phyloP scores from a whole-genome alignment of 805 yeast species.

The Cyberlindnera maclurae region DNA sequence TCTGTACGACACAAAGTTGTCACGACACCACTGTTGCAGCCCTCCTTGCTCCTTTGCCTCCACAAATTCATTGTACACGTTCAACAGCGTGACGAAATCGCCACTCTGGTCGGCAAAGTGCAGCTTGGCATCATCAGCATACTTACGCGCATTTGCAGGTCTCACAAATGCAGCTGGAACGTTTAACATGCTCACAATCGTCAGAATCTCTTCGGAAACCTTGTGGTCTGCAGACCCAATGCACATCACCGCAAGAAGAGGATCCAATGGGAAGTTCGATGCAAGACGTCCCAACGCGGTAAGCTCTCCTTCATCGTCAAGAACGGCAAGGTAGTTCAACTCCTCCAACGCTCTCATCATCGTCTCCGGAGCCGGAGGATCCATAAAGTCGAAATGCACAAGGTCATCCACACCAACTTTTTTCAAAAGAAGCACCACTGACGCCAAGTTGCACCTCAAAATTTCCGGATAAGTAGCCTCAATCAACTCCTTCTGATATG shows the following conservation, averaged over 20 bases:
- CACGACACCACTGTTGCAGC: constrained; percentile 81
- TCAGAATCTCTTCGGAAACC: constrained; percentile 83
- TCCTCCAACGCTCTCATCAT: constrained; percentile 99
- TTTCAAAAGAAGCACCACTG: constrained; percentile 87
- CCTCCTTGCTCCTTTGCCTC: constrained; percentile 69
- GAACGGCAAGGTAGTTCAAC: constrained; percentile 80
- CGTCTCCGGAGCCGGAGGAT: constrained; percentile 99
- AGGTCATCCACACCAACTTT: constrained; percentile 92
- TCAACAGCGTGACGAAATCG: constrained; percentile 85
- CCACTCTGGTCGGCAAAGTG: constrained; percentile 90
- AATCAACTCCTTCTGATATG: constrained; percentile 85
- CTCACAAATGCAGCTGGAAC: constrained; percentile 94
- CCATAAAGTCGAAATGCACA: constrained; percentile 98
- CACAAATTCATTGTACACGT: constrained; percentile 80
- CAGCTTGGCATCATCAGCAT: constrained; percentile 87
- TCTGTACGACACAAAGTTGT: constrained; percentile 77
- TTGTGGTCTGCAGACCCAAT: constrained; percentile 79
- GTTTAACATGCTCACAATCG: constrained; percentile 83
- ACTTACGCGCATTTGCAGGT: constrained; percentile 79
- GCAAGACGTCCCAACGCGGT: constrained; percentile 88
- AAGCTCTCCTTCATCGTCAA: constrained; percentile 85
- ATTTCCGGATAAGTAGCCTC: constrained; percentile 97
- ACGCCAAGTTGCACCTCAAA: constrained; percentile 80
- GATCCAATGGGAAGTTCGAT: constrained; percentile 91
- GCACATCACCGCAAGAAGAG: constrained; percentile 88